Evolutionary conservation across 1,284 basidiomycete species (phyloP).

Genomic region (Cryptococcus floricola): DNA sequence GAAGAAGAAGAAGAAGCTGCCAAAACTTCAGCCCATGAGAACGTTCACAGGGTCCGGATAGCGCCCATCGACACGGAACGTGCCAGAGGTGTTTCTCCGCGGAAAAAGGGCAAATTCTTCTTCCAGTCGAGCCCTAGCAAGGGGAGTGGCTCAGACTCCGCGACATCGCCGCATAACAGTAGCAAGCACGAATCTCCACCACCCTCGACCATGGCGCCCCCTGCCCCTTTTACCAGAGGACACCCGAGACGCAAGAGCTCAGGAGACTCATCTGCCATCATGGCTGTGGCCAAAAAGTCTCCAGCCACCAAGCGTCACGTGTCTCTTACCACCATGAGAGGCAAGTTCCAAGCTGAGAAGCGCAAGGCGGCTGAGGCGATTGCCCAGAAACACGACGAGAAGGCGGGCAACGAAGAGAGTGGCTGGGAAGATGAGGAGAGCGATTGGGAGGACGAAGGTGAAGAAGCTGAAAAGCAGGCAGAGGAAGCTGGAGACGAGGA

Average conservation of each 20-base stretch:
- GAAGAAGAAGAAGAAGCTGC: slow-evolving; percentile 16
- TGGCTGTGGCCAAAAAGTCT: too few species aligned
- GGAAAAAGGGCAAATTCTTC: slow-evolving; percentile 28
- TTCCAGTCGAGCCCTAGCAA: slow-evolving; percentile 30
- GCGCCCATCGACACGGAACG: slow-evolving; percentile 2
- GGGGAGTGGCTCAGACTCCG: slow-evolving; percentile 33
- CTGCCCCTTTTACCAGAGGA: slow-evolving; percentile 7
- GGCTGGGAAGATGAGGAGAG: slow-evolving; percentile 28
- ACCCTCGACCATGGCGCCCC: slow-evolving; percentile 1
- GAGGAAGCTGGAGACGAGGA: slow-evolving; percentile 19
- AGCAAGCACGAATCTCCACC: not conserved
- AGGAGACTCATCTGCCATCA: slow-evolving; percentile 24
- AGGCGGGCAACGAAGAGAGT: slow-evolving; percentile 13
- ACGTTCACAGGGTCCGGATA: not conserved
- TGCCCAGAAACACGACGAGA: slow-evolving; percentile 13
- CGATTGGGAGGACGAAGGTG: slow-evolving; percentile 16
- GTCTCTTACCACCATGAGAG: slow-evolving; percentile 42
- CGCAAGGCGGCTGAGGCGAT: slow-evolving; percentile 33
- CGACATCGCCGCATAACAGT: not conserved
- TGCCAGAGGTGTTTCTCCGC: slow-evolving; percentile 4
- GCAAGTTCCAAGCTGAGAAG: slow-evolving; percentile 40
- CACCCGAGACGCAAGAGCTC: slow-evolving; percentile 17
- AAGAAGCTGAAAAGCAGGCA: slow-evolving; percentile 4
- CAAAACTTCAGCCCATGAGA: not conserved
- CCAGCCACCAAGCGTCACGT: slow-evolving; percentile 26